These are phyloP conservation scores for Naganishia sp. DNA, from an alignment of 1,284 basidiomycete genomes.

Conservation along the genomic window DNA sequence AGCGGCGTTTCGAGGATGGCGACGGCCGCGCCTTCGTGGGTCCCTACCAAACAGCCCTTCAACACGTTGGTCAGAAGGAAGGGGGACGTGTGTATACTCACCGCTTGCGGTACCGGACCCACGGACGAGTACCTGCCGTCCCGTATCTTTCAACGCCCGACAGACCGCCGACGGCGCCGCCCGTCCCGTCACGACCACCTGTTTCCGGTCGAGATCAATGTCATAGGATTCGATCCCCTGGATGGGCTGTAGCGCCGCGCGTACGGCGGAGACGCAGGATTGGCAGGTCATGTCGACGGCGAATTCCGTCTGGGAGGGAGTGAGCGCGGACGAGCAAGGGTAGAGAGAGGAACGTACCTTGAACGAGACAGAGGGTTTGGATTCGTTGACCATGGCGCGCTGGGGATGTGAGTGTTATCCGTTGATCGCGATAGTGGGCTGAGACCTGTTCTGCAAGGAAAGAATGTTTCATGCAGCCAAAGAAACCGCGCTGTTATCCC, in stretches of 20 bases:
- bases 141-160: constrained; percentile 51
- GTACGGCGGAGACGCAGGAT: constrained; percentile 51
- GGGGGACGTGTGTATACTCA: not conserved
- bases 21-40: constrained; percentile 47
- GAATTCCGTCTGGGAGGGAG: constrained; percentile 49
- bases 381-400: constrained; percentile 16
- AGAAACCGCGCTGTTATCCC: no score
- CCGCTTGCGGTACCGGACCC: constrained; percentile 38
- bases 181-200: constrained; percentile 52
- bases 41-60: constrained; percentile 17
- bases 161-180: constrained; percentile 53
- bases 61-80: not conserved
- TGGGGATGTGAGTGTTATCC: not conserved
- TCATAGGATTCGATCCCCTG: constrained; percentile 52
- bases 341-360: constrained; percentile 19
- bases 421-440: not conserved
- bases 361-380: constrained; percentile 32
- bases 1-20: constrained; percentile 54
- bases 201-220: constrained; percentile 52
- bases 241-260: constrained; percentile 39
- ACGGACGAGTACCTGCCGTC: constrained; percentile 55
- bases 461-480: not conserved
- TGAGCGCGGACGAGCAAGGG: not conserved
- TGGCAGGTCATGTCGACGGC: constrained; percentile 56
- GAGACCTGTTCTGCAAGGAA: not conserved